These are phyloP conservation scores for Russula sp. DNA, from an alignment of 768 basidiomycete genomes.

Conservation along the genomic window DNA sequence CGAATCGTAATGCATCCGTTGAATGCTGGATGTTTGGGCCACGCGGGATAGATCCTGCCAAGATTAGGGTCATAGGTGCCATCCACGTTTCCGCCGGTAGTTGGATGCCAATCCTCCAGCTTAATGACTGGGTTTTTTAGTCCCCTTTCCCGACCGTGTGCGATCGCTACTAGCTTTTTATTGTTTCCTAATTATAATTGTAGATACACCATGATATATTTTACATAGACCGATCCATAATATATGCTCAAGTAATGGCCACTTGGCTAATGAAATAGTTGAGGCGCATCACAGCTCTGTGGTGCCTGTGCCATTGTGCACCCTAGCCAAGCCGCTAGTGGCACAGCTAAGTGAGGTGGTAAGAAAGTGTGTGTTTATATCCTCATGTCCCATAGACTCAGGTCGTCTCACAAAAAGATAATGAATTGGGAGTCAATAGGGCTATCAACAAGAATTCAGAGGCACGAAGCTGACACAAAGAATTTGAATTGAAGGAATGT, in stretches of 20 bases:
- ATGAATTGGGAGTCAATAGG: no score
- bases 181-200: neutral
- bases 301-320: no score
- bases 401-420: no score
- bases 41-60: neutral
- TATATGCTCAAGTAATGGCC: neutral
- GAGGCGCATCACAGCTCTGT: neutral
- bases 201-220: neutral
- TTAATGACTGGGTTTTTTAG: neutral
- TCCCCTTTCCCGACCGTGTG: neutral
- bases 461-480: no score
- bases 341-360: no score
- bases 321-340: no score
- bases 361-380: no score
- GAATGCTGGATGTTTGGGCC: constrained; percentile 9
- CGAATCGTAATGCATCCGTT: neutral
- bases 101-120: constrained; percentile 23
- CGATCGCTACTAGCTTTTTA: neutral
- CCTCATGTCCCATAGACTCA: no score
- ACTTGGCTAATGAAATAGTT: neutral
- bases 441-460: no score
- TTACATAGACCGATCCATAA: neutral
- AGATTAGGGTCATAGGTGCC: constrained; percentile 14
- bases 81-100: constrained; percentile 17
- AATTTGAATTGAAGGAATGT: no score